phyloP scores from a whole-genome alignment of 148 eudicot genomes.

The Chenopodium album region DNA sequence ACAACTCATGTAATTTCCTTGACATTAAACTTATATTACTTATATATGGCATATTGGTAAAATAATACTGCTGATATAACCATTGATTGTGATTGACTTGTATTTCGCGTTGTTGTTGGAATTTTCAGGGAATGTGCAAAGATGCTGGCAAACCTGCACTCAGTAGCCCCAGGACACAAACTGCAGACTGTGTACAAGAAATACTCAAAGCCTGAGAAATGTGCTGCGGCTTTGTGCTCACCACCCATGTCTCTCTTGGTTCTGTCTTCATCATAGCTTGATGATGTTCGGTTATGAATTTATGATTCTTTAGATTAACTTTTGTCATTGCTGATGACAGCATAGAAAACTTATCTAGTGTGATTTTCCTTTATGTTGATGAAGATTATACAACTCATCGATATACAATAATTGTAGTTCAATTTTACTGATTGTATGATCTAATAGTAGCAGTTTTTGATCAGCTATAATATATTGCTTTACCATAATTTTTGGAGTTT shows the following conservation, averaged over 20 bases:
- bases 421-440: neutral
- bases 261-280: conserved; percentile 3
- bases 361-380: neutral
- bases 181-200: conserved; percentile 63
- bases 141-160: conserved; percentile 56
- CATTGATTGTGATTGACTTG: neutral
- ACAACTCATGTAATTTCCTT: conserved; percentile 49
- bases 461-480: neutral
- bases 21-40: neutral
- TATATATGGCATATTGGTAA: neutral
- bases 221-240: conserved; percentile 52
- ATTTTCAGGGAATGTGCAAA: conserved; percentile 65
- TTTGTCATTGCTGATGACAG: conserved; percentile 38
- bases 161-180: conserved; percentile 44
- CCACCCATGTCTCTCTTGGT: conserved; percentile 43
- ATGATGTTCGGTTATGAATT: neutral
- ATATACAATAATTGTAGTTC: neutral
- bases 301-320: neutral
- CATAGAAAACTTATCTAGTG: neutral
- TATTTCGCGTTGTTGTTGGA: neutral
- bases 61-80: neutral
- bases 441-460: neutral
- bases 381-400: neutral
- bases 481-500: no score
- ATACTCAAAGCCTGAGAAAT: conserved; percentile 49